Evolutionary conservation across 208 protist species (phyloP).

Genomic region (Acanthamoeba culbertsoni): DNA sequence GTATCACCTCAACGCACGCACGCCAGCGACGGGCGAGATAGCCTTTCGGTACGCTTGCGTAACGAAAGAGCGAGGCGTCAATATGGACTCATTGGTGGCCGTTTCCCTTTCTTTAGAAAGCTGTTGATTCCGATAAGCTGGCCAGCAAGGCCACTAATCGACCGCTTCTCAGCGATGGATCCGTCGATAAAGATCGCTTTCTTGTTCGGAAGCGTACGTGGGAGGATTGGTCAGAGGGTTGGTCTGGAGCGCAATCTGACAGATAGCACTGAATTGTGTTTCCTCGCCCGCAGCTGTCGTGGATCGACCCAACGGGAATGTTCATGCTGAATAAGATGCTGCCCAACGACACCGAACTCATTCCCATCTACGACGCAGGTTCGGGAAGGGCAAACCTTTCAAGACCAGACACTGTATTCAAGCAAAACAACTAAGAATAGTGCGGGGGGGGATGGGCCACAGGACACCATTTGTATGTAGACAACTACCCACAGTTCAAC

Average conservation of each 20-base stretch:
- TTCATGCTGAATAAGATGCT: neutral
- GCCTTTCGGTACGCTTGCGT: neutral
- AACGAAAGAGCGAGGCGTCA: too few species aligned
- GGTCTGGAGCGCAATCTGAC: too few species aligned
- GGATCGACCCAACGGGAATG: neutral
- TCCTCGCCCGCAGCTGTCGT: neutral
- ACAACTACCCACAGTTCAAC: neutral
- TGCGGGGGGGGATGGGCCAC: neutral
- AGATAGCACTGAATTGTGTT: neutral
- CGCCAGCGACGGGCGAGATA: neutral
- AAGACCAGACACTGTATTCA: neutral
- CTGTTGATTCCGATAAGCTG: conserved; percentile 42
- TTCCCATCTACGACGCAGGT: conserved; percentile 1
- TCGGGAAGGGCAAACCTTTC: too few species aligned
- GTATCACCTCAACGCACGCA: conserved; percentile 3
- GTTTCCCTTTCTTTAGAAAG: neutral
- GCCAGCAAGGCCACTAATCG: neutral
- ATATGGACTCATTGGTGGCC: neutral
- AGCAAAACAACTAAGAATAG: neutral
- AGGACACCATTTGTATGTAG: conserved; percentile 8
- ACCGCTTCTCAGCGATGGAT: neutral
- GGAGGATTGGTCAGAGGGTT: neutral
- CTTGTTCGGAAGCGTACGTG: neutral
- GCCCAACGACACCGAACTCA: neutral
- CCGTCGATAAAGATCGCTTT: neutral